A percentile compares a stretch with the other conserved stretches of the same genome.
Evolutionary conservation across 768 basidiomycete genomes (phyloP).

Genomic region (Cystobasidium tubakii): DNA sequence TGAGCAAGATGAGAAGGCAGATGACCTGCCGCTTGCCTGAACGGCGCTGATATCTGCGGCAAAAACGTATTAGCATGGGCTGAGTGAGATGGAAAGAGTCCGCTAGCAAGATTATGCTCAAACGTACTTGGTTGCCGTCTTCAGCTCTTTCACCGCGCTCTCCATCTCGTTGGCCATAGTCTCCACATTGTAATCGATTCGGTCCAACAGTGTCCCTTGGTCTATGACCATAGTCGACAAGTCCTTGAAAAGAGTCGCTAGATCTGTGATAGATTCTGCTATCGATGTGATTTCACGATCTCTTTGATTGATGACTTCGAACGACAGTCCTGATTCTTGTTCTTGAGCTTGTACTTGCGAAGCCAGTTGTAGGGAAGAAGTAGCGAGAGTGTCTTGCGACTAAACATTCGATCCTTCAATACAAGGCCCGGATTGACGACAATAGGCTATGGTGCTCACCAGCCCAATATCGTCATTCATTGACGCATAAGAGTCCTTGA

Average conservation of each 20-base stretch:
- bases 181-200: slow-evolving; percentile 95
- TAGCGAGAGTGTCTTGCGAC: slow-evolving; percentile 31
- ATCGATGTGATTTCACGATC: slow-evolving; percentile 77
- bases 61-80: not conserved
- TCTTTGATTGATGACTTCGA: slow-evolving; percentile 54
- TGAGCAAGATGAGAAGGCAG: slow-evolving; percentile 79
- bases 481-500: slow-evolving; percentile 75
- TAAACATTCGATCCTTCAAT: not conserved
- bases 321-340: slow-evolving; percentile 48
- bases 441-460: slow-evolving; percentile 62
- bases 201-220: slow-evolving; percentile 93
- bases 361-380: slow-evolving; percentile 15
- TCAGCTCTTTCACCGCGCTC: slow-evolving; percentile 77
- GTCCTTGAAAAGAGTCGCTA: slow-evolving; percentile 96
- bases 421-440: not conserved
- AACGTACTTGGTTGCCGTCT: slow-evolving; percentile 70
- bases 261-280: slow-evolving; percentile 78
- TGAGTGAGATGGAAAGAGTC: too few relatives aligned
- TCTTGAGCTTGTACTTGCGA: slow-evolving; percentile 48
- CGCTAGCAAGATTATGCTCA: too few relatives aligned
- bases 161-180: slow-evolving; percentile 73
- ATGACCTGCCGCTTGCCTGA: slow-evolving; percentile 90
- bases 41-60: slow-evolving; percentile 77
- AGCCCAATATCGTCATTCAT: slow-evolving; percentile 84
- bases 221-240: slow-evolving; percentile 88